Evolutionary conservation across 2,329 filamentous ascomycete species (phyloP).

Genomic region (Colletotrichum kahawae): DNA sequence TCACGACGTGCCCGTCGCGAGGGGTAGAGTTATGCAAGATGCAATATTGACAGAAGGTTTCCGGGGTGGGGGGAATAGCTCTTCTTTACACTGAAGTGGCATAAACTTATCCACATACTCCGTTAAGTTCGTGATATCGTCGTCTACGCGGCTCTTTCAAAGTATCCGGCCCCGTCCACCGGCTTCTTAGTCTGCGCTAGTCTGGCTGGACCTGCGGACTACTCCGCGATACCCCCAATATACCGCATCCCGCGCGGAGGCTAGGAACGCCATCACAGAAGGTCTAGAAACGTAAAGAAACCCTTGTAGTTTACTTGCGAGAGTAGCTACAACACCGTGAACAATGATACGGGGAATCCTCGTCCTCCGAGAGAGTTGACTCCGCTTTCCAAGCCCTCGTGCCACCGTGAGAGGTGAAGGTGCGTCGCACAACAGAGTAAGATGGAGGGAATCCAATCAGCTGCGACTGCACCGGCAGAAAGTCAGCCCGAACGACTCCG

Average conservation of each 20-base stretch:
- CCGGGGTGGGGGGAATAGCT: neutral
- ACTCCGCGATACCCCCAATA: neutral
- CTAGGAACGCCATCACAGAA: neutral
- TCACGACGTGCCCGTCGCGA: neutral
- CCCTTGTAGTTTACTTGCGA: neutral
- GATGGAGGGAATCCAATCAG: neutral
- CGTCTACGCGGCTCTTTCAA: neutral
- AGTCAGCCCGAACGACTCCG: neutral
- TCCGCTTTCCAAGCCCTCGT: neutral
- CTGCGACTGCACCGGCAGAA: neutral
- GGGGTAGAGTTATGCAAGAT: neutral
- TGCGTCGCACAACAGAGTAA: neutral
- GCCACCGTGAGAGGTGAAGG: no score
- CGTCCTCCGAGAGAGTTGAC: neutral
- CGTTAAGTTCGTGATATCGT: neutral
- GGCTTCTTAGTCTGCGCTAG: neutral
- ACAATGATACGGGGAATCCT: no score
- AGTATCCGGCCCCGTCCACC: neutral
- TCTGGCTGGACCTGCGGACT: neutral
- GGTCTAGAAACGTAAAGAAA: neutral
- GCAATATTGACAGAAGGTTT: neutral
- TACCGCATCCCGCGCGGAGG: neutral
- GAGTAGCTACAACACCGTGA: neutral
- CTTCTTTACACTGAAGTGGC: neutral
- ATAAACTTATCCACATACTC: neutral